Evolutionary conservation across 805 yeast genomes (phyloP).

Genomic region (Blastobotrys terrestris): DNA sequence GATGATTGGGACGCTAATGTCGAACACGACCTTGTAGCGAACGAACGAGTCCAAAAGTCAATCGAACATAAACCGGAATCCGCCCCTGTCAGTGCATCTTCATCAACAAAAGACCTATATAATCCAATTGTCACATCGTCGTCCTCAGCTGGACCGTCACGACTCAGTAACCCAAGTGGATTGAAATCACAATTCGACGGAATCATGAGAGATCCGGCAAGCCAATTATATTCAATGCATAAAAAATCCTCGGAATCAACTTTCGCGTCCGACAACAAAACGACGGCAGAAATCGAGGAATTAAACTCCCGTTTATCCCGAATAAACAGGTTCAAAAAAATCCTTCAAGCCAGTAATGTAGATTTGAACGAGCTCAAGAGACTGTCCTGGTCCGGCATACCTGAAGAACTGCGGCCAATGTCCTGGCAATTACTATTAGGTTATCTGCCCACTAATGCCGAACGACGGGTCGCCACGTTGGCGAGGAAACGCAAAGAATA

Average conservation of each 20-base stretch:
- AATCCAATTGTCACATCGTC: too few species aligned
- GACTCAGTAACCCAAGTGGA: conserved; percentile 4
- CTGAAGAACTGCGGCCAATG: conserved; percentile 68
- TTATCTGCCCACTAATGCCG: conserved; percentile 79
- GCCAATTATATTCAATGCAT: conserved; percentile 25
- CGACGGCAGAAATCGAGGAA: conserved; percentile 44
- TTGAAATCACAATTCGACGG: conserved; percentile 23
- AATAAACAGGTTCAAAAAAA: conserved; percentile 58
- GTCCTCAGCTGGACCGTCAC: too few species aligned
- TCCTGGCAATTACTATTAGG: conserved; percentile 90
- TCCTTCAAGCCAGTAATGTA: conserved; percentile 49
- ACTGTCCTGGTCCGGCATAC: conserved; percentile 93
- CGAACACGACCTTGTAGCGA: conserved; percentile 28
- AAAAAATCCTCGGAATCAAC: conserved; percentile 17
- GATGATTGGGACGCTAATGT: conserved; percentile 91
- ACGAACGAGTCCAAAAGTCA: conserved; percentile 15
- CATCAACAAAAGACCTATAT: conserved; percentile 7
- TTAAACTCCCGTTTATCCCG: conserved; percentile 56
- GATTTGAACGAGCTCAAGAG: conserved; percentile 66
- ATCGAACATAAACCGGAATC: conserved; percentile 19
- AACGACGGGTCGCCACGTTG: conserved; percentile 63
- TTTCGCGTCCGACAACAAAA: conserved; percentile 21
- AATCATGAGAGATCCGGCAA: conserved; percentile 23
- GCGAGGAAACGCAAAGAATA: conserved; percentile 83
- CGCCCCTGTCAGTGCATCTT: too few species aligned